A percentile compares a stretch with the other conserved stretches of the same genome.
phyloP scores from a whole-genome alignment of 805 yeast species.

The Candida alai region DNA sequence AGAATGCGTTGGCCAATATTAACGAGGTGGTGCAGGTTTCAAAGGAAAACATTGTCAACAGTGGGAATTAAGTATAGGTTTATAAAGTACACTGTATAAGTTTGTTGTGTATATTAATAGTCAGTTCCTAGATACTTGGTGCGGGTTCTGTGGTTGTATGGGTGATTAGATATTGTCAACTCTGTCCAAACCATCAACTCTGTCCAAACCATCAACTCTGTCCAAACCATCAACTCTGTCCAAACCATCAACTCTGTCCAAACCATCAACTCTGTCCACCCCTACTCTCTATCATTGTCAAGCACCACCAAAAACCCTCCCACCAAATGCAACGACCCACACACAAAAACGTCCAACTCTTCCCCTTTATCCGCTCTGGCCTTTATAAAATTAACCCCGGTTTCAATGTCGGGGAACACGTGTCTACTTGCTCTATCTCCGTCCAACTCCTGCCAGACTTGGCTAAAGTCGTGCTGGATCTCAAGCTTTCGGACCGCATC shows the following conservation, averaged over 20 bases:
- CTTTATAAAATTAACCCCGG: conserved; percentile 55
- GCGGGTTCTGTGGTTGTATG: too few relatives aligned
- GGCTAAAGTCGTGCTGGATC: conserved; percentile 74
- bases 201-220: too few relatives aligned
- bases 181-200: too few relatives aligned
- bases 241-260: too few relatives aligned
- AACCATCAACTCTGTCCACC: too few relatives aligned
- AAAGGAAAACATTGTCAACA: conserved; percentile 39
- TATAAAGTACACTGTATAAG: not conserved
- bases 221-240: too few relatives aligned
- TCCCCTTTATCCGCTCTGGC: conserved; percentile 21
- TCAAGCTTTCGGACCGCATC: conserved; percentile 74
- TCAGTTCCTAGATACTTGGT: too few relatives aligned
- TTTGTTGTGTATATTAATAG: not conserved
- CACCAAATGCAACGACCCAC: conserved; percentile 90
- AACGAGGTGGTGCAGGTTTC: conserved; percentile 38
- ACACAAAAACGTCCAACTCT: conserved; percentile 70
- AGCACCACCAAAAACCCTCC: conserved; percentile 90
- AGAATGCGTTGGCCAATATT: conserved; percentile 36
- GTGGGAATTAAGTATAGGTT: conserved; percentile 1
- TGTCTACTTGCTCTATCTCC: conserved; percentile 26
- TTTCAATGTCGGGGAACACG: conserved; percentile 73
- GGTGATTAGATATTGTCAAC: too few relatives aligned
- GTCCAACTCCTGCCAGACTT: conserved; percentile 61
- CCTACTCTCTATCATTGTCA: conserved; percentile 37